Conservation (phyloP, 805 yeast species). For the Sungouiella blattae region DNA sequence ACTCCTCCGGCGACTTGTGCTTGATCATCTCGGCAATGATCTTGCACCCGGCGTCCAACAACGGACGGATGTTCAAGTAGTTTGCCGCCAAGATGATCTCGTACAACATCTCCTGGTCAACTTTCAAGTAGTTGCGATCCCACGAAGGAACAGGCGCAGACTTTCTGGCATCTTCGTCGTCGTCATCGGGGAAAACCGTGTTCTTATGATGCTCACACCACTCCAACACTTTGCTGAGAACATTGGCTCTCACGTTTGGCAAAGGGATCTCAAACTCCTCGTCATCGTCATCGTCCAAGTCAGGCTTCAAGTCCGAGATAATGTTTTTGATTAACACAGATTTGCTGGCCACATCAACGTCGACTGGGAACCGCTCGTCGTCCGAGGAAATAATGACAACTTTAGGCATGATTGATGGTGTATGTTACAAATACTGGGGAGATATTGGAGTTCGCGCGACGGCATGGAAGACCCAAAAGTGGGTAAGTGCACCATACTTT, state of each 20-base stretch:
- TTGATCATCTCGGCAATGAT: slow-evolving; percentile 82
- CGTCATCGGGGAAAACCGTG: slow-evolving; percentile 67
- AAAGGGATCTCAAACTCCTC: slow-evolving; percentile 77
- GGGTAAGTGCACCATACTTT: no score
- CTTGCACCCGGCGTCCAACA: slow-evolving; percentile 75
- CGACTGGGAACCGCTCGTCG: slow-evolving; percentile 75
- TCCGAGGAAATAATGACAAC: slow-evolving; percentile 72
- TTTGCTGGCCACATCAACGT: slow-evolving; percentile 79
- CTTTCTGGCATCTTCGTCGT: slow-evolving; percentile 79
- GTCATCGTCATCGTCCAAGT: slow-evolving; percentile 52
- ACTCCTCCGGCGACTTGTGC: slow-evolving; percentile 76
- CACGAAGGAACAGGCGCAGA: slow-evolving; percentile 92
- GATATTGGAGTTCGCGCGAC: no score
- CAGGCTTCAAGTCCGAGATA: slow-evolving; percentile 65
- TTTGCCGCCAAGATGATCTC: slow-evolving; percentile 82
- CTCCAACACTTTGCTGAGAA: slow-evolving; percentile 85
- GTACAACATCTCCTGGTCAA: slow-evolving; percentile 86
- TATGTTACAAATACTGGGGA: no score
- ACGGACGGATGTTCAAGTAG: slow-evolving; percentile 69
- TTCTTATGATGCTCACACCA: slow-evolving; percentile 96
- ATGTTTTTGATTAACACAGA: slow-evolving; percentile 82
- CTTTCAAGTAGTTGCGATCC: slow-evolving; percentile 92
- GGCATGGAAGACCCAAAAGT: no score
- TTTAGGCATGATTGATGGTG: slow-evolving; percentile 31
- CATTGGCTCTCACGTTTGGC: slow-evolving; percentile 85